Base-by-base conservation (phyloP, 331 rosid species). In the Spiraea crenata region DNA sequence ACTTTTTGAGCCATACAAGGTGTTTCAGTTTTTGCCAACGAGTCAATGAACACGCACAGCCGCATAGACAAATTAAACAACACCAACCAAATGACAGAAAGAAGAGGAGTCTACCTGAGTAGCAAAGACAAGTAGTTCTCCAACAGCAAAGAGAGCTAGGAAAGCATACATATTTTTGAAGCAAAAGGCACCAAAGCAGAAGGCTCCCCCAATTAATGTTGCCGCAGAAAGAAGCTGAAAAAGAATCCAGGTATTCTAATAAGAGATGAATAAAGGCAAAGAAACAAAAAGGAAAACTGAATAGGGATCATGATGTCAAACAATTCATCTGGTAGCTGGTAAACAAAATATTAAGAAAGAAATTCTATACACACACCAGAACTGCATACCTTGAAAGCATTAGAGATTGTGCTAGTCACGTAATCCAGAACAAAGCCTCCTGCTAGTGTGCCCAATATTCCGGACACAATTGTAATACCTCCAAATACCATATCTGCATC, bases 401-500 rank as follows among this genome's bases (percentile, higher is more conserved):
- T 93, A 59, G 96, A 46, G 69, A 90, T 73, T 16, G 93, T 81
- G 83, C 80, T 90, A 34, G 17, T 56, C 78, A 93, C 73, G 56
- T 45, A 82, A 81, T 93, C 96, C 41, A 88, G 76, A 76, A 83
- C 9, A 60, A 83, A 75, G 59, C 98, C 98, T 75, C 97, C 97
- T 0, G 83, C 87, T 60, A 93, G 46, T 0, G 97, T 82, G 67
- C 98, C 98, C 3, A 87, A 46, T 76, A 90, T 80, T 88, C 98
- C 98, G 34, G 86, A 84, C 37, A 85, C 85, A 58, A 90, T 66
- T 20, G 95, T 87, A 51, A 93, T 50, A 67, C 97, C 97, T 75
- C 98, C 98, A 59, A 90, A 90, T 37, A 88, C 73, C 86, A 87
- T 14, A 81, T 93, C 98, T 34, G 98, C 96, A 81, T 80, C 57